Conservation (phyloP, 805 yeast species). For the Candida tibetensis region DNA sequence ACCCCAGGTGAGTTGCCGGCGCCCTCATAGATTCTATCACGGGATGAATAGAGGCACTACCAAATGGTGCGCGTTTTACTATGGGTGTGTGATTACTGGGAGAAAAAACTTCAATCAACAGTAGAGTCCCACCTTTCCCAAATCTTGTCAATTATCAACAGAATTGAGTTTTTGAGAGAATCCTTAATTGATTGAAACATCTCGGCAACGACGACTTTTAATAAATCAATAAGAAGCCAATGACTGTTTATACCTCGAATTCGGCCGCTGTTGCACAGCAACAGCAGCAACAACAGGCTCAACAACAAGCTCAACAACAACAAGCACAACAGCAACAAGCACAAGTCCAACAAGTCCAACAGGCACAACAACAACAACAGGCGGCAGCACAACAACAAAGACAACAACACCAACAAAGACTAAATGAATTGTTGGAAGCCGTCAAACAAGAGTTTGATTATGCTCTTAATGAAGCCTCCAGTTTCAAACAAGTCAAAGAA, state of each 20-base stretch:
- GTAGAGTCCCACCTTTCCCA: not conserved
- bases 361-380: constrained; percentile 17
- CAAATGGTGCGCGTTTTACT: not conserved
- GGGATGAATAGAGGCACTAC: not conserved
- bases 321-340: constrained; percentile 10
- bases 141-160: not conserved
- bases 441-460: constrained; percentile 87
- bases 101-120: constrained; percentile 1
- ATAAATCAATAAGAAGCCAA: constrained; percentile 6
- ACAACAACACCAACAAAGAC: constrained; percentile 44
- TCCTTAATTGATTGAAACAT: not conserved
- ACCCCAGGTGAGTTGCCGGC: too few species aligned
- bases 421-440: constrained; percentile 85
- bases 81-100: not conserved
- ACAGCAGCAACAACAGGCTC: constrained; percentile 27
- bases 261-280: constrained; percentile 32
- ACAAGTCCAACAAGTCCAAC: constrained; percentile 21
- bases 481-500: constrained; percentile 84
- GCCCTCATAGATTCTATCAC: too few species aligned
- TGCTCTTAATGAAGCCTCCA: constrained; percentile 80
- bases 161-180: not conserved
- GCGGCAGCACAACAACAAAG: constrained; percentile 34
- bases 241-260: constrained; percentile 37
- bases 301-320: constrained; percentile 16
- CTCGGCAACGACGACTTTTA: not conserved